Conservation (phyloP, 345 rosid genomes). For the Balakata baccata region DNA sequence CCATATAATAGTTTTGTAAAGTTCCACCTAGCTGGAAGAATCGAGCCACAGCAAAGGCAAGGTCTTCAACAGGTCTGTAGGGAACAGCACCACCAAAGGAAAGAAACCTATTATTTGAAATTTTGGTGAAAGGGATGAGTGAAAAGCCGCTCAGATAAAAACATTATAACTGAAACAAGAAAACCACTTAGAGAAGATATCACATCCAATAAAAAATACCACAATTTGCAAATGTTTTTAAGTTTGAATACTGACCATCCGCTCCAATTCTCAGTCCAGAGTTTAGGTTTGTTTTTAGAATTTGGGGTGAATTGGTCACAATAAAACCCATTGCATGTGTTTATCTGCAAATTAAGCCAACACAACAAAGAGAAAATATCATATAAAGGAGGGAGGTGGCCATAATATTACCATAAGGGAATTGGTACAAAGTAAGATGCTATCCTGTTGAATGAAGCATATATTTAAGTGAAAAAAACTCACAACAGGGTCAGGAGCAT, state of each 20-base stretch:
- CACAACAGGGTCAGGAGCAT: constrained; percentile 95
- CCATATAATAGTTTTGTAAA: constrained; percentile 96
- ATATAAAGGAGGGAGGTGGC: not conserved
- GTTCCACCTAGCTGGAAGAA: constrained; percentile 95
- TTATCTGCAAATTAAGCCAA: constrained; percentile 51
- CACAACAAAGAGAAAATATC: constrained; percentile 12
- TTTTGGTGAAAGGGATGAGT: constrained; percentile 12
- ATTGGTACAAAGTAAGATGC: not conserved
- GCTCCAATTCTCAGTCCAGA: constrained; percentile 98
- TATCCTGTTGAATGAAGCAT: not conserved
- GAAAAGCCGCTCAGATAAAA: not conserved
- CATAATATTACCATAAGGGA: not conserved
- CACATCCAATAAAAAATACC: constrained; percentile 13
- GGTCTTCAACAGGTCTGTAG: constrained; percentile 83
- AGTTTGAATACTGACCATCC: constrained; percentile 62
- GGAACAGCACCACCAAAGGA: constrained; percentile 81
- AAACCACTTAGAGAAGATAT: constrained; percentile 11
- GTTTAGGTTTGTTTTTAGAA: constrained; percentile 74
- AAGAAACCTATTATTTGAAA: constrained; percentile 50
- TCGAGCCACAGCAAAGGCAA: constrained; percentile 89
- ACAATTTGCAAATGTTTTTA: constrained; percentile 5
- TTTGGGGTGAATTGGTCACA: constrained; percentile 97
- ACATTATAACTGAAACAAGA: not conserved
- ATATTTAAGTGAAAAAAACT: constrained; percentile 22
- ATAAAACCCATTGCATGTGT: constrained; percentile 95